A percentile compares a stretch with the other conserved stretches of the same genome.
These are phyloP conservation scores for Russula griseocarnosa DNA, from an alignment of 768 basidiomycete genomes.

Conservation along the genomic window DNA sequence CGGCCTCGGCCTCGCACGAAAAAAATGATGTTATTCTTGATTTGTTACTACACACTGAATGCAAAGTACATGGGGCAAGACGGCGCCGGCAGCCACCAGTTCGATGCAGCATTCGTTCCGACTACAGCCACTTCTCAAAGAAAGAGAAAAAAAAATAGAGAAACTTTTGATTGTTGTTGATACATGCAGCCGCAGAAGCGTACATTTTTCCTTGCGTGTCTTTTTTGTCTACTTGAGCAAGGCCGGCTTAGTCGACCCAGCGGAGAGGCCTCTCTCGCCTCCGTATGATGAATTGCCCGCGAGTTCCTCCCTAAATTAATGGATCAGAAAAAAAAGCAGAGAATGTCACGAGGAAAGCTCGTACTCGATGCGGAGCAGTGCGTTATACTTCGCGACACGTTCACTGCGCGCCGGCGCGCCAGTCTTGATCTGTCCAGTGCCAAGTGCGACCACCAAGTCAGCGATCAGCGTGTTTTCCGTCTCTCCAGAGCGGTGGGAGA, in stretches of 20 bases:
- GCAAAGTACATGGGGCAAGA: not conserved
- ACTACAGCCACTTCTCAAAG: not conserved
- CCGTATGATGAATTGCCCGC: constrained; percentile 66
- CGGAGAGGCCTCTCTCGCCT: constrained; percentile 74
- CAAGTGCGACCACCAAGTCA: constrained; percentile 90
- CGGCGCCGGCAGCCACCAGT: not conserved
- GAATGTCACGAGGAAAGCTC: constrained; percentile 33
- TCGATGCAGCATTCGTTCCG: constrained; percentile 3
- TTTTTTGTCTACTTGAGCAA: constrained; percentile 50
- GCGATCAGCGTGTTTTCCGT: constrained; percentile 97
- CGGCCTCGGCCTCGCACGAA: not conserved
- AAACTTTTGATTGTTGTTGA: not conserved
- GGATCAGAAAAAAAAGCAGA: constrained; percentile 24
- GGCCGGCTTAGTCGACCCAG: constrained; percentile 67
- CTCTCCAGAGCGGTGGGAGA: constrained; percentile 98
- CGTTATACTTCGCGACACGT: constrained; percentile 95
- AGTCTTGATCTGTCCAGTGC: constrained; percentile 95
- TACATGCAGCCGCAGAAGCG: constrained; percentile 8
- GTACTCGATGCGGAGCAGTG: constrained; percentile 85
- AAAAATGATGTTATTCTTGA: constrained; percentile 5
- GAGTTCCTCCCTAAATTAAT: constrained; percentile 64
- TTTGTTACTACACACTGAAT: not conserved
- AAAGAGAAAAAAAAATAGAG: not conserved
- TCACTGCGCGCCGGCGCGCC: constrained; percentile 95
- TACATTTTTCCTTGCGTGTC: constrained; percentile 4